phyloP scores from a whole-genome alignment of 78 protist species.

The Dictyostelium firmibasis region DNA sequence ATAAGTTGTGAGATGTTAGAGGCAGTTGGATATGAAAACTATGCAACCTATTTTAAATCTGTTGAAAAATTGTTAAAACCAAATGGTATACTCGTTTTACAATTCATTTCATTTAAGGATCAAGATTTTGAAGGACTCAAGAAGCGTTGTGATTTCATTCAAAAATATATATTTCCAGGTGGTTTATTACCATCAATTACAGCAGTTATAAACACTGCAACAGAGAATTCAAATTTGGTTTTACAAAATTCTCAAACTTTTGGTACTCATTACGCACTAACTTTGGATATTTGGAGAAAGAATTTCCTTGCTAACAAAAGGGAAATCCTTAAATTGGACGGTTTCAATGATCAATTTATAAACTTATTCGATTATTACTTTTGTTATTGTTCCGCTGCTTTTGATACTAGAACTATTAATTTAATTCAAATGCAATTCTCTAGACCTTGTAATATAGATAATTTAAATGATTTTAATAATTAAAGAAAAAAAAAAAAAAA shows the following conservation, averaged over 20 bases:
- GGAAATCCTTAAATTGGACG: background rate
- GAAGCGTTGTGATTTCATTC: conserved; percentile 70
- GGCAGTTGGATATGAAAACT: conserved; percentile 73
- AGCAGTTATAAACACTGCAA: conserved; percentile 16
- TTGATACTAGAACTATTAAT: conserved; percentile 60
- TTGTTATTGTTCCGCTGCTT: conserved; percentile 75
- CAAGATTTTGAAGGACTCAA: conserved; percentile 31
- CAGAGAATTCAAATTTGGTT: conserved; percentile 12
- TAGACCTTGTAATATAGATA: conserved; percentile 42
- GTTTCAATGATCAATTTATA: conserved; percentile 52
- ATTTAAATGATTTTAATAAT: conserved; percentile 3
- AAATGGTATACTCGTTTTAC: conserved; percentile 56
- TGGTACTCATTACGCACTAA: conserved; percentile 80
- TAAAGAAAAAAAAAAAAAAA: background rate
- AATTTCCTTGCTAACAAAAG: background rate
- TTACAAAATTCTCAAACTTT: conserved; percentile 43
- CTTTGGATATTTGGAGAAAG: conserved; percentile 61
- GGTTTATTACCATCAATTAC: conserved; percentile 60
- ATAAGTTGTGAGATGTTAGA: conserved; percentile 78
- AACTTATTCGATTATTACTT: conserved; percentile 64
- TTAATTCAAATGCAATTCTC: conserved; percentile 67
- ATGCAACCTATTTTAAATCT: conserved; percentile 18
- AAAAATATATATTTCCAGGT: conserved; percentile 81
- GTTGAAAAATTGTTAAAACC: conserved; percentile 50
- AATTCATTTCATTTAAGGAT: conserved; percentile 60